Conservation (phyloP, 1,139 yeast species). For the Arxiozyma telluris region DNA sequence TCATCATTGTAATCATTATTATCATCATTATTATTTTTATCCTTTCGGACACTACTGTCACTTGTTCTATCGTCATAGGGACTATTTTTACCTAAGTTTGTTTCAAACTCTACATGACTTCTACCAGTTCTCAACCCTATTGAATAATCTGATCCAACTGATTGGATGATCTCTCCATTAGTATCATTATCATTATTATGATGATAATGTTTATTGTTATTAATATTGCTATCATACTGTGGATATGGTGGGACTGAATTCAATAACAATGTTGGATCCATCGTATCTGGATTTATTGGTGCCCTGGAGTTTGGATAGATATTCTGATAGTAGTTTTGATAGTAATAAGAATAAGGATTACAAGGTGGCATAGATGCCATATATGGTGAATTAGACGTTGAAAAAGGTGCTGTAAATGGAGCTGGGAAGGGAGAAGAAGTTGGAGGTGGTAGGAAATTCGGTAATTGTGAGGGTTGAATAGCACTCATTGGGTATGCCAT, state of each 20-base stretch:
- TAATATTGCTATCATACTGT: not conserved
- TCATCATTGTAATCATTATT: too few species aligned
- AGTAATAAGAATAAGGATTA: not conserved
- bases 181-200: too few species aligned
- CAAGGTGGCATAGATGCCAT: not conserved
- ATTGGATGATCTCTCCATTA: not conserved
- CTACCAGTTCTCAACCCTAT: not conserved
- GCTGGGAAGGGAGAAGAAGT: not conserved
- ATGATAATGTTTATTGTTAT: not conserved
- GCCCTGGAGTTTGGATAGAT: not conserved
- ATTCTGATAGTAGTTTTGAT: not conserved
- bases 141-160: not conserved
- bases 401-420: not conserved
- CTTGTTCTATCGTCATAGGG: not conserved
- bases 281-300: not conserved
- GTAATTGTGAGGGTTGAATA: not conserved
- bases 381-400: not conserved
- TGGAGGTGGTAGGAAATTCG: not conserved
- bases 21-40: slow-evolving; percentile 4
- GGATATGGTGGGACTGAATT: not conserved
- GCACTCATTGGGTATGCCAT: not conserved
- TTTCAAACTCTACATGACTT: not conserved
- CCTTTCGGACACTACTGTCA: not conserved
- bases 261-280: not conserved
- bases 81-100: not conserved